Evolutionary conservation across 1,139 yeast species (phyloP).

Genomic region (Blastobotrys serpentis): DNA sequence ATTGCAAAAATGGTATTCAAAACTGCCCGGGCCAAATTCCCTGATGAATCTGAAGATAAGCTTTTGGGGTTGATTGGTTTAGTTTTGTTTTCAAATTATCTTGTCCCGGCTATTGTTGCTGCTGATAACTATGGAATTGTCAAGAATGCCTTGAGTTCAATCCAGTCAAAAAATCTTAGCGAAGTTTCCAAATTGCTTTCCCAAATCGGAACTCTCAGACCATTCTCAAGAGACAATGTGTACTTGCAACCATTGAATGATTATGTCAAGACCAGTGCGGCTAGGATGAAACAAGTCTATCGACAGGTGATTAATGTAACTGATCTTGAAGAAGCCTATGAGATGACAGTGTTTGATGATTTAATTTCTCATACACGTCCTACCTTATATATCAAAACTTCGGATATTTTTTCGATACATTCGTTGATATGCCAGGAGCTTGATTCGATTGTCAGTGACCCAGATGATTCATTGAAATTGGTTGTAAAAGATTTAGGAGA

Average conservation of each 20-base stretch:
- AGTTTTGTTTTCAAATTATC: conserved; percentile 59
- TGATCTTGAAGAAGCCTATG: conserved; percentile 60
- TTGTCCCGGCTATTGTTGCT: conserved; percentile 61
- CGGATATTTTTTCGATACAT: conserved; percentile 63
- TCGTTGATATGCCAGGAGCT: conserved; percentile 55
- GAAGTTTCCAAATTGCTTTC: conserved; percentile 59
- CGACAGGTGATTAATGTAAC: conserved; percentile 53
- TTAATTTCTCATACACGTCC: conserved; percentile 68
- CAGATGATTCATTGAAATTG: conserved; percentile 57
- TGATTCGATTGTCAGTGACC: conserved; percentile 46
- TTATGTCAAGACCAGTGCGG: conserved; percentile 54
- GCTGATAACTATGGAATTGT: conserved; percentile 67
- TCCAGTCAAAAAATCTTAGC: conserved; percentile 52
- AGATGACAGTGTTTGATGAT: conserved; percentile 68
- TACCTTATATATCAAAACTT: conserved; percentile 56
- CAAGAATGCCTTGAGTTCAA: conserved; percentile 37
- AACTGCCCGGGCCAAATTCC: conserved; percentile 45
- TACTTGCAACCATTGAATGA: conserved; percentile 81
- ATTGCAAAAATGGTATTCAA: conserved; percentile 43
- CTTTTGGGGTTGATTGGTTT: conserved; percentile 69
- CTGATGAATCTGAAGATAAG: conserved; percentile 37
- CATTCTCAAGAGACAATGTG: conserved; percentile 60
- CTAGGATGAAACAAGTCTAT: conserved; percentile 47
- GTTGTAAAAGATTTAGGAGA: conserved; percentile 46
- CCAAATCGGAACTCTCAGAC: conserved; percentile 65